Base-by-base conservation (phyloP, 2,329 filamentous ascomycete species). In the Fusarium begoniae region DNA sequence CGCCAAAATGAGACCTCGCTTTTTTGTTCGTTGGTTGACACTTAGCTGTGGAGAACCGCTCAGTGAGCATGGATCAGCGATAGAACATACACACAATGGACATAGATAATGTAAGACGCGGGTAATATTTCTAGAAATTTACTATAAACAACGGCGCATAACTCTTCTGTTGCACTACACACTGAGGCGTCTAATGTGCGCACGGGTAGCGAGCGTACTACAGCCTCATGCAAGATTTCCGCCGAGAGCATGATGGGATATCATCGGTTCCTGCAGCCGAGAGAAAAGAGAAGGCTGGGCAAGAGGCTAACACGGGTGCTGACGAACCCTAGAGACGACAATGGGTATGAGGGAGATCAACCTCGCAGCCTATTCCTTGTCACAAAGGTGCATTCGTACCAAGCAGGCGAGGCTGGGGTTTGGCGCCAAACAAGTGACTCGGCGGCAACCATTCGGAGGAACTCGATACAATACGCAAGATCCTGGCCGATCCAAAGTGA, bases 171-270 rank as follows among this genome's bases (percentile, higher is more conserved):
- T 66, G 55, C 73, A 77, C 73, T 63, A 56, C 63, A 32, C 58
- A 64, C 48, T 55, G 67, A 69, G 62, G 72, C 61, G 53, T 54
- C 64, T 76, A 45, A 69, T 64, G 65, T 69, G 43, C 54, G 41
- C 37, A 66, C 48, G 43, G 66, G 44, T 43, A 69, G 62, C 48
- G 54, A 69, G 57, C 65, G 56, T 73, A 63, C 73, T 70, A 70
- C 72, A 74, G 62, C 66, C 71, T 60, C 65, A 78, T 81, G 79
- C 78, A 80, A 79, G 79, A 81, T 81, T 70, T 74, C 75, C 75
- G 72, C 70, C 66, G 71, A 66, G 70, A 72, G 69, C 70, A 77
- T 74, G 53, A 53, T 73, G 47, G 72, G 59, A 66, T 74, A 62
- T 65, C 70, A 66, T 74, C 65, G 63, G 58, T 66, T 60, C 70